Percentiles rank a stretch among this genome's conserved stretches.
Evolutionary conservation across 164 flowering plant species (phyloP).

Genomic region (Magnolia officinalis): DNA sequence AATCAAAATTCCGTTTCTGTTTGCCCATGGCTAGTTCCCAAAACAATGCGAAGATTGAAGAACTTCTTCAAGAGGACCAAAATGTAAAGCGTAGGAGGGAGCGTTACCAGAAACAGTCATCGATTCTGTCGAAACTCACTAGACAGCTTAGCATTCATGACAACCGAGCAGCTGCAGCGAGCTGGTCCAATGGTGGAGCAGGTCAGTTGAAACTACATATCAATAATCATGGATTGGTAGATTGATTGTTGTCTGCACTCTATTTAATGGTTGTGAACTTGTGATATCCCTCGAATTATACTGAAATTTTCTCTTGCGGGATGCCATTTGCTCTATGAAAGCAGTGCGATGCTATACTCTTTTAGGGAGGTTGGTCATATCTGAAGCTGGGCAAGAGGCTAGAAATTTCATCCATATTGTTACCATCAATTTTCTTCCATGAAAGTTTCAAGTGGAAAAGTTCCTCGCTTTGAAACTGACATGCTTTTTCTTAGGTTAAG

Average conservation of each 20-base stretch:
- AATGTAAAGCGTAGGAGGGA: conserved; percentile 84
- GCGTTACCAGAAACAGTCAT: conserved; percentile 76
- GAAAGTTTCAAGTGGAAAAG: background rate
- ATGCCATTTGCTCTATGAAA: background rate
- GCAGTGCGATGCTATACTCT: too few relatives aligned
- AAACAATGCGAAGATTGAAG: conserved; percentile 77
- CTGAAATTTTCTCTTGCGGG: background rate
- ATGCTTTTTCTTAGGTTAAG: background rate
- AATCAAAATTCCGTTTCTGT: background rate
- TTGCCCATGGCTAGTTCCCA: conserved; percentile 42
- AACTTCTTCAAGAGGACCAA: conserved; percentile 87
- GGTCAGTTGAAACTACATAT: conserved; percentile 32
- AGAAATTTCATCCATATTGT: background rate
- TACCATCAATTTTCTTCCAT: background rate
- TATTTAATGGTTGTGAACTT: background rate
- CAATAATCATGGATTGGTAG: background rate
- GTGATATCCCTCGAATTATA: background rate
- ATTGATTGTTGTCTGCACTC: background rate
- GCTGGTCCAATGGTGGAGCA: conserved; percentile 58
- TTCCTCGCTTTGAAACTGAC: background rate
- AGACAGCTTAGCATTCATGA: conserved; percentile 87
- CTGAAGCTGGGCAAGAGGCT: background rate
- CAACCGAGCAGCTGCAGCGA: conserved; percentile 77
- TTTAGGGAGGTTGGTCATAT: background rate
- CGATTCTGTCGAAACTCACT: conserved; percentile 78